Percentiles rank a stretch among this genome's conserved stretches.
phyloP scores from a whole-genome alignment of 1,284 basidiomycete genomes.

The Quambalaria eucalypti region DNA sequence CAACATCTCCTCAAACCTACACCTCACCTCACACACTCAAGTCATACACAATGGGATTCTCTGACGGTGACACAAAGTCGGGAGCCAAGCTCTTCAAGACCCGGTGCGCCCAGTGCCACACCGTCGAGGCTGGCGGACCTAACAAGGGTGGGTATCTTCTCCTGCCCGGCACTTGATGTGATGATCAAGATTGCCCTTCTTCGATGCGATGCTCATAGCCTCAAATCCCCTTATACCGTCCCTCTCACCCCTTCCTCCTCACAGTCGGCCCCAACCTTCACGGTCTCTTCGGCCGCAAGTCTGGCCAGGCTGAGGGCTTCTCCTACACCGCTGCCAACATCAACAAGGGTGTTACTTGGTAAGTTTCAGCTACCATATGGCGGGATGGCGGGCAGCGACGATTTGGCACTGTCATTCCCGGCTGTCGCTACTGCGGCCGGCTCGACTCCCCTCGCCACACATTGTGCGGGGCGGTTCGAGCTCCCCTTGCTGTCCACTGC shows the following conservation, averaged over 20 bases:
- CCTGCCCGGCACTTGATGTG: background rate
- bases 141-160: conserved; percentile 58
- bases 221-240: too few species aligned
- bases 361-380: conserved; percentile 8
- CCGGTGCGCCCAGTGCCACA: conserved; percentile 96
- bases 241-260: conserved; percentile 11
- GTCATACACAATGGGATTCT: conserved; percentile 4
- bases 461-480: background rate
- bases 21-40: background rate
- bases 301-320: conserved; percentile 77
- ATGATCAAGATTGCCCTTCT: background rate
- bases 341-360: conserved; percentile 83
- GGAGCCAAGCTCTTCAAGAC: conserved; percentile 53
- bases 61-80: conserved; percentile 4
- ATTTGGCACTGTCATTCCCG: too few species aligned
- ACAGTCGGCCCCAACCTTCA: conserved; percentile 86
- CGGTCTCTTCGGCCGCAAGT: conserved; percentile 77
- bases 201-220: background rate
- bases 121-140: conserved; percentile 68
- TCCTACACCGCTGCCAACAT: conserved; percentile 92
- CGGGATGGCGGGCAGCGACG: too few species aligned
- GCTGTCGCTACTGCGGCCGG: too few species aligned
- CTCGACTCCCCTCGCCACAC: too few species aligned
- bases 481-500: background rate
- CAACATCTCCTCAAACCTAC: background rate